Evolutionary conservation across 306 rosid species (phyloP), one percentile per base, ranked within the genome.

Genomic region (Corylus americana): DNA sequence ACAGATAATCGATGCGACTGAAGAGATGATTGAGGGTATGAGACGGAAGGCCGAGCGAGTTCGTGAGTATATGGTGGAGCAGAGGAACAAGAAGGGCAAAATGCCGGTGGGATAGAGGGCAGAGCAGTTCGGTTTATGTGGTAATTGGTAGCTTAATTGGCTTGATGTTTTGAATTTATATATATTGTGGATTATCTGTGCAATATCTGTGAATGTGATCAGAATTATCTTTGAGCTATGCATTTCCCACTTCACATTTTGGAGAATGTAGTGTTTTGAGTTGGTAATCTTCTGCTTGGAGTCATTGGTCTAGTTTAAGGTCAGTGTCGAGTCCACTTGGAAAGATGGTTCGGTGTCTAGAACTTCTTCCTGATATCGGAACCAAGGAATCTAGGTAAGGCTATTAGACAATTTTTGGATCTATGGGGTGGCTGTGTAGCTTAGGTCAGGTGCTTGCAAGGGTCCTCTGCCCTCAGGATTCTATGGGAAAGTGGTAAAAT

Each of bases 1-100:
- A 73, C 92, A 87, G 87, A 89, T 92, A 44, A 70, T 77, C 17
- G 88, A 85, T 69, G 86, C 76, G 18, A 88, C 88, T 1, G 97
- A 94, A 84, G 94, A 83, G 81, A 83, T 87, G 66, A 80, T 94
- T 75, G 86, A 55, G 18, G 85, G 86, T 2, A 90, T 94, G 93
- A 79, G 66, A 27, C 74, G 72, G 54, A 89, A 87, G 80, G 92
- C 92, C 7, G 75, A 85, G 55, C 82, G 87, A 59, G 88, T 92
- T 80, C 89, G 73, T 11, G 72, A 85, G 61, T 88, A 94, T 62
- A 80, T 89, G 4, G 55, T 4, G 18, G 66, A 70, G 83, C 91
- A 87, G 78, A 76, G 75, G 70, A 82, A 80, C 69, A 80, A 77
- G 78, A 79, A 75, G 81, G 84, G 50, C 80, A 72, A 77, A 63